Evolutionary conservation across 208 protist species (phyloP).

Genomic region (Leishmania braziliensis): DNA sequence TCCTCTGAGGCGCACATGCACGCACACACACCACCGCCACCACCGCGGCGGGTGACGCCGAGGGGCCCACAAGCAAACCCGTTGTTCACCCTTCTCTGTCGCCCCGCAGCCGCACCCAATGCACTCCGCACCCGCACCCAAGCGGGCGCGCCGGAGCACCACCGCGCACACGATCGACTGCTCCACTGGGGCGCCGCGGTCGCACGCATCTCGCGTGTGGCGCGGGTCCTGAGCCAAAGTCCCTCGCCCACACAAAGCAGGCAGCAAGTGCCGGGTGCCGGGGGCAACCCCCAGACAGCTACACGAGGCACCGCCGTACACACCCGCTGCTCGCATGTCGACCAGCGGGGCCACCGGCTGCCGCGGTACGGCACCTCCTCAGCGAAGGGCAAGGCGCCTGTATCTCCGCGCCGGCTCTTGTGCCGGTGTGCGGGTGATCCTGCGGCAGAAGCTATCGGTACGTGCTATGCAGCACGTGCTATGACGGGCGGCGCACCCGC

Average conservation of each 20-base stretch:
- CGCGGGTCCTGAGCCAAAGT: constrained; percentile 76
- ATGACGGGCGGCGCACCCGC: constrained; percentile 28
- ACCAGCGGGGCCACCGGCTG: constrained; percentile 29
- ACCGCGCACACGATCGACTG: constrained; percentile 30
- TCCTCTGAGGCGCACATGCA: constrained; percentile 7
- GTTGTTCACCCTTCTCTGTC: constrained; percentile 29
- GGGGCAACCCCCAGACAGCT: constrained; percentile 28
- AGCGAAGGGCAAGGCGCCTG: constrained; percentile 24
- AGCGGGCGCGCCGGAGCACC: constrained; percentile 6
- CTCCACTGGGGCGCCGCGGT: constrained; percentile 27
- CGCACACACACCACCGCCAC: constrained; percentile 20
- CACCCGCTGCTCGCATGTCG: constrained; percentile 30
- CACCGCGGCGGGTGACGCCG: constrained; percentile 20
- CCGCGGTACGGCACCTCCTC: constrained; percentile 27
- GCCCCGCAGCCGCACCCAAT: constrained; percentile 25
- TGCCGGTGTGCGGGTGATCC: constrained; percentile 32
- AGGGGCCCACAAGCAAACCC: constrained; percentile 52
- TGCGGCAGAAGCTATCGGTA: constrained; percentile 26
- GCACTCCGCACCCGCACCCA: not conserved
- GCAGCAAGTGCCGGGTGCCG: constrained; percentile 65
- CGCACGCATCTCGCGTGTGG: constrained; percentile 19
- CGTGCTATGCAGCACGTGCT: constrained; percentile 13
- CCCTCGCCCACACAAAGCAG: constrained; percentile 49
- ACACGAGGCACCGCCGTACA: constrained; percentile 39
- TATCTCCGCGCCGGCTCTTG: constrained; percentile 26